Evolutionary conservation across 805 yeast genomes (phyloP).

Genomic region (Lipomyces mesembrius): DNA sequence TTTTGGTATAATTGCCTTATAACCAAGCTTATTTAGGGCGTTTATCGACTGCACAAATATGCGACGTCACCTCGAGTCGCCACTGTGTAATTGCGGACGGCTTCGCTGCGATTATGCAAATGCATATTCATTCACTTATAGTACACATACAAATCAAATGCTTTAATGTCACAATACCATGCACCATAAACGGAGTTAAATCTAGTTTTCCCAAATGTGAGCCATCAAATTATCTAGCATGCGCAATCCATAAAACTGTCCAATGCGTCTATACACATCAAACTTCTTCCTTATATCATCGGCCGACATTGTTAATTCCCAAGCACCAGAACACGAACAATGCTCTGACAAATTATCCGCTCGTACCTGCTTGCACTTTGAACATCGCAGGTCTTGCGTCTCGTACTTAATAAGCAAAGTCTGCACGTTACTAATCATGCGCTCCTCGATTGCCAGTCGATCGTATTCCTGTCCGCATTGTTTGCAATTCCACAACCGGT

Average conservation of each 20-base stretch:
- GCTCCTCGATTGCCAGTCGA: conserved; percentile 76
- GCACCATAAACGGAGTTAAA: background rate
- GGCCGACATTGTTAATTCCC: conserved; percentile 64
- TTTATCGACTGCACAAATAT: too few relatives aligned
- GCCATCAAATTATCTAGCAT: conserved; percentile 44
- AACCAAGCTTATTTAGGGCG: too few relatives aligned
- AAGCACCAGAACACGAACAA: conserved; percentile 88
- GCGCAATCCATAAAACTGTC: conserved; percentile 63
- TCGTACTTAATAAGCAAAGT: conserved; percentile 62
- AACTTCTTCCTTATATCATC: conserved; percentile 54
- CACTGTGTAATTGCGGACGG: background rate
- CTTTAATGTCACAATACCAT: background rate
- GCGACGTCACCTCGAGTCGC: background rate
- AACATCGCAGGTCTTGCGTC: conserved; percentile 81
- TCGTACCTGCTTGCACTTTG: conserved; percentile 71
- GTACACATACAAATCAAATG: background rate
- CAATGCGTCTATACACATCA: conserved; percentile 60
- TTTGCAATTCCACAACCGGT: conserved; percentile 60
- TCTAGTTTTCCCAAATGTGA: conserved; percentile 4
- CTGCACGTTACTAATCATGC: conserved; percentile 66
- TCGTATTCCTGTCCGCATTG: conserved; percentile 69
- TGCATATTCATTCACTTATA: background rate
- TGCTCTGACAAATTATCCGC: conserved; percentile 70
- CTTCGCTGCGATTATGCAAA: background rate
- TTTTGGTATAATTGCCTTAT: too few relatives aligned